Evolutionary conservation across 108 stramenopile species (phyloP).

Genomic region (Cyclotella sp.): DNA sequence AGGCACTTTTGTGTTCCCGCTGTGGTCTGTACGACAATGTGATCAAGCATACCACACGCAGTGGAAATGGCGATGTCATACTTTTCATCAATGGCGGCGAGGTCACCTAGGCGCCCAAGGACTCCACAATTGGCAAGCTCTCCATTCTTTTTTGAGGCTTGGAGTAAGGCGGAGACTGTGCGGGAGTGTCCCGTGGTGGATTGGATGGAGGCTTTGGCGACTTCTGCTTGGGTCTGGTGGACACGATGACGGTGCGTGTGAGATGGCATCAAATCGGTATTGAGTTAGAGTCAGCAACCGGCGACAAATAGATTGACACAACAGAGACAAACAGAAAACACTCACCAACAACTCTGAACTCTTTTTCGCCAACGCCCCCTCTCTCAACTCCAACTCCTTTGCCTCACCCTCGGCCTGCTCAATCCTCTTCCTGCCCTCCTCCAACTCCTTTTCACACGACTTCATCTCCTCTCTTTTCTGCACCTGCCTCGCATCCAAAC

Average conservation of each 20-base stretch:
- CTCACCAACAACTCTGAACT: slow-evolving; percentile 67
- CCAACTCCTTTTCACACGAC: slow-evolving; percentile 54
- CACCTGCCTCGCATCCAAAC: slow-evolving; percentile 64
- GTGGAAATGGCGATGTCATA: slow-evolving; percentile 99
- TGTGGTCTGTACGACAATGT: slow-evolving; percentile 97
- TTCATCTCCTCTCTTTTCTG: slow-evolving; percentile 59
- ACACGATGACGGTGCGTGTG: not conserved
- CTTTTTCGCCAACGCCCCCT: slow-evolving; percentile 59
- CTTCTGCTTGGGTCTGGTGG: slow-evolving; percentile 71
- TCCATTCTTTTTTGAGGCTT: slow-evolving; percentile 85
- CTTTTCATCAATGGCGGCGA: slow-evolving; percentile 88
- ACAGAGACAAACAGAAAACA: not conserved
- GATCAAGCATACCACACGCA: slow-evolving; percentile 92
- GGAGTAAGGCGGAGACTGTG: slow-evolving; percentile 81
- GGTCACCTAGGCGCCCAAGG: slow-evolving; percentile 96
- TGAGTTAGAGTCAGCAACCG: no score
- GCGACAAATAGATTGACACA: not conserved
- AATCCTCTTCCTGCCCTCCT: slow-evolving; percentile 57
- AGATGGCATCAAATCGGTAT: slow-evolving; percentile 1
- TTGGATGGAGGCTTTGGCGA: slow-evolving; percentile 77
- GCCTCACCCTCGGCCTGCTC: slow-evolving; percentile 64
- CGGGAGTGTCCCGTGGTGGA: slow-evolving; percentile 65
- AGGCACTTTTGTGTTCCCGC: slow-evolving; percentile 94
- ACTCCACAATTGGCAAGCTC: slow-evolving; percentile 86
- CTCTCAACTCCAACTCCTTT: slow-evolving; percentile 51